A percentile compares a stretch with the other conserved stretches of the same genome.
Evolutionary conservation across 2,329 filamentous ascomycete species (phyloP).

Genomic region (Paecilomyces fulvus): DNA sequence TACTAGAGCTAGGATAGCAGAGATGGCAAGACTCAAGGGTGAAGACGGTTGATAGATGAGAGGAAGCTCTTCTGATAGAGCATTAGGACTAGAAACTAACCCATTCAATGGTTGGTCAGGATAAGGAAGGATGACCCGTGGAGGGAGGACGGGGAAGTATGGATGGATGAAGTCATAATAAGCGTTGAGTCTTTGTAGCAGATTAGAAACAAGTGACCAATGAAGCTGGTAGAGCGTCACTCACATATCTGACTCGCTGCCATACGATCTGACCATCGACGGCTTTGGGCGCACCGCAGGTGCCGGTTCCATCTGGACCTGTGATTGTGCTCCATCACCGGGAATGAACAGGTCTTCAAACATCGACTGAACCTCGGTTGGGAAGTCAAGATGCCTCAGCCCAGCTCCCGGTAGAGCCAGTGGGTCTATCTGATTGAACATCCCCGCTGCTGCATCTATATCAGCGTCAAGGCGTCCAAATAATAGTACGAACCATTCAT

Average conservation of each 20-base stretch:
- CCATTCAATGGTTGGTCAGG: conserved; percentile 27
- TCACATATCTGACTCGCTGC: conserved; percentile 34
- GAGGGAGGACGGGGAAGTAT: conserved; percentile 39
- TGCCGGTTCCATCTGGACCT: conserved; percentile 19
- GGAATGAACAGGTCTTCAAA: conserved; percentile 28
- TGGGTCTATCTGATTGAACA: conserved; percentile 34
- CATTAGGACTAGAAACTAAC: conserved; percentile 18
- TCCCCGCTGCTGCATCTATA: conserved; percentile 17
- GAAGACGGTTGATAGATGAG: conserved; percentile 31
- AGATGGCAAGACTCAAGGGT: conserved; percentile 37
- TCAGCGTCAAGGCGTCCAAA: conserved; percentile 12
- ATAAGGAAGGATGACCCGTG: conserved; percentile 20
- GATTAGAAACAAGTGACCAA: conserved; percentile 9
- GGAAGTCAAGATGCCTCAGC: conserved; percentile 31
- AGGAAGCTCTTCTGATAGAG: conserved; percentile 22
- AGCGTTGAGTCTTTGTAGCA: conserved; percentile 29
- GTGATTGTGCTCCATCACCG: conserved; percentile 14
- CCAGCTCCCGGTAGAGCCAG: conserved; percentile 33
- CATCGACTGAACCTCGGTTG: conserved; percentile 28
- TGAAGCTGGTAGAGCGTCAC: conserved; percentile 7
- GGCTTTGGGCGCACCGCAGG: conserved; percentile 18
- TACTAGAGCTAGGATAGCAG: conserved; percentile 34
- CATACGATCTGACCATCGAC: conserved; percentile 30
- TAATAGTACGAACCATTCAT: neutral
- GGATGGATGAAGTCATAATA: conserved; percentile 40